Evolutionary conservation across 1,139 yeast species (phyloP).

Genomic region (Diutina sp.): DNA sequence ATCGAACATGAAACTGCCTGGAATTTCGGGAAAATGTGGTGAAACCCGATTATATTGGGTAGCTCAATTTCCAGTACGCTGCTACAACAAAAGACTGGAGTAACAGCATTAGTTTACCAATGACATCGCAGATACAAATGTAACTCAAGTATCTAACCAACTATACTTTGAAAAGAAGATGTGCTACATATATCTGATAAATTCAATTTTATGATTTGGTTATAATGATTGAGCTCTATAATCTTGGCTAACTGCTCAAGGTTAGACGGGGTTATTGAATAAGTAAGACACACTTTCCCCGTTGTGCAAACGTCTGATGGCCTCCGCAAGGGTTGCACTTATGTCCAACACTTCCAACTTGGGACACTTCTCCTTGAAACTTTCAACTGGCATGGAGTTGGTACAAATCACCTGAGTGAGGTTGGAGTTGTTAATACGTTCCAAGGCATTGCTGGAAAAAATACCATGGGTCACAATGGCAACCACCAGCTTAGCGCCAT

Average conservation of each 20-base stretch:
- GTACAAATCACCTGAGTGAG: conserved; percentile 81
- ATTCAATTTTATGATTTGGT: not conserved
- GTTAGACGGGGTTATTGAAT: conserved; percentile 39
- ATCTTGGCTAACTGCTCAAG: not conserved
- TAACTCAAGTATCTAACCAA: too few species aligned
- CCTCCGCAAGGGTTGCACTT: conserved; percentile 87
- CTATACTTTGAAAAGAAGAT: too few species aligned
- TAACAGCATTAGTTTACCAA: too few species aligned
- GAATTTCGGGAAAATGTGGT: too few species aligned
- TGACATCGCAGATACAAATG: too few species aligned
- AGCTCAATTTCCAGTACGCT: too few species aligned
- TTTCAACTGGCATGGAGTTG: conserved; percentile 62
- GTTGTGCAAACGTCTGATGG: conserved; percentile 89
- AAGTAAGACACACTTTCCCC: conserved; percentile 93
- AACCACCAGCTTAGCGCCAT: conserved; percentile 74
- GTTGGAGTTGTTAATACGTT: conserved; percentile 67
- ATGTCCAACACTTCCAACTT: conserved; percentile 77
- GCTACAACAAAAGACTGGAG: too few species aligned
- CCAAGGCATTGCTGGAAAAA: conserved; percentile 77
- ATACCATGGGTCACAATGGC: conserved; percentile 97
- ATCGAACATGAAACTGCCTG: too few species aligned
- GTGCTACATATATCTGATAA: too few species aligned
- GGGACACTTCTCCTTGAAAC: conserved; percentile 70
- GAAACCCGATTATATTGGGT: too few species aligned
- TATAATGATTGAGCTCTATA: not conserved